Conservation (phyloP, 2,329 filamentous ascomycete genomes). For the Zasmidium angulare region DNA sequence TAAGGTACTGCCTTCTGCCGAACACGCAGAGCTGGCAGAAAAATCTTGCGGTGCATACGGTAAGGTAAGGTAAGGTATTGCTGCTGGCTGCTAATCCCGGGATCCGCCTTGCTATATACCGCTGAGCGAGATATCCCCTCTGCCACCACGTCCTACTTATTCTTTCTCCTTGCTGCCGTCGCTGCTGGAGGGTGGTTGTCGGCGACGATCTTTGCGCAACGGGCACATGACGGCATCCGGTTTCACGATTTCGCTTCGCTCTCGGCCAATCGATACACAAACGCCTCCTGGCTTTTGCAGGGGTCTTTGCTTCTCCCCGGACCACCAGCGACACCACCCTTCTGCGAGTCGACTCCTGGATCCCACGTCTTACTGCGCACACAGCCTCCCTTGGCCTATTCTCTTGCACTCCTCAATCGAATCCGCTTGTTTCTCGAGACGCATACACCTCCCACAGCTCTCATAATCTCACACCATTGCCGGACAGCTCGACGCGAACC, state of each 20-base stretch:
- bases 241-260: neutral
- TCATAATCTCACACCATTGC: neutral
- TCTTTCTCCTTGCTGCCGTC: neutral
- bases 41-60: conserved; percentile 1
- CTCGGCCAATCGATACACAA: conserved; percentile 4
- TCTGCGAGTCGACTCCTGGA: neutral
- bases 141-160: neutral
- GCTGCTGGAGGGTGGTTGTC: neutral
- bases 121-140: neutral
- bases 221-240: conserved; percentile 7
- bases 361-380: neutral
- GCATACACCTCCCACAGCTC: neutral
- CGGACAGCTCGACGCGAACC: neutral
- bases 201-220: conserved; percentile 4
- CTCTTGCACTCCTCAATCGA: neutral
- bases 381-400: neutral
- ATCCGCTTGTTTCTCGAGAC: neutral
- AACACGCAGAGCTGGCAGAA: no score
- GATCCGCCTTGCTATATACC: neutral
- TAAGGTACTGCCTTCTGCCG: neutral
- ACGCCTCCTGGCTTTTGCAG: neutral
- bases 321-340: neutral
- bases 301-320: neutral
- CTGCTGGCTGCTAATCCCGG: neutral
- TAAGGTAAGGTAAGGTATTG: no score